These are phyloP conservation scores for Stylosanthes scabra DNA, from an alignment of 331 rosid species.

Conservation along the genomic window DNA sequence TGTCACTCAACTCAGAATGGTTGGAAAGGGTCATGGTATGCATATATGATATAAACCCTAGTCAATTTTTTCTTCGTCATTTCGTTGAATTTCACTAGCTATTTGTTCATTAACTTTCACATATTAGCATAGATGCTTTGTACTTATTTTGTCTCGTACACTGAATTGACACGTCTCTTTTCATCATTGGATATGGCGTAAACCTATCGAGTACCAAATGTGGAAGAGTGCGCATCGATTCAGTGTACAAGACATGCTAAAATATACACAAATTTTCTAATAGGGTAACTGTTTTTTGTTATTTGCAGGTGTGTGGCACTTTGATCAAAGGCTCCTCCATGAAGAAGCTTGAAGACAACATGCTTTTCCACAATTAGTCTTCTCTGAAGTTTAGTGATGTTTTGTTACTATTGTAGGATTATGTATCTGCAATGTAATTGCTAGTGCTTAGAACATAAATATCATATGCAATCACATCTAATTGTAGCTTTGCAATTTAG, in stretches of 20 bases:
- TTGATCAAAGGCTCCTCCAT: conserved; percentile 73
- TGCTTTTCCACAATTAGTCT: not conserved
- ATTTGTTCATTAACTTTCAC: not conserved
- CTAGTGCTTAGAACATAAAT: not conserved
- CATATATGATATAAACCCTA: no score
- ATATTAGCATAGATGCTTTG: not conserved
- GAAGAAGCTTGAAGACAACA: conserved; percentile 32
- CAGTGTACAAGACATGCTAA: no score
- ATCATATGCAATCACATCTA: not conserved
- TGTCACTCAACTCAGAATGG: conserved; percentile 80
- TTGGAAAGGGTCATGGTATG: conserved; percentile 94
- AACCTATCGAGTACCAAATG: no score
- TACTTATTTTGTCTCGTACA: no score
- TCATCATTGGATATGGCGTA: no score
- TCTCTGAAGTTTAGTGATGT: conserved; percentile 5
- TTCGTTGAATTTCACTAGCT: not conserved
- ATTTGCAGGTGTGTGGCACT: conserved; percentile 92
- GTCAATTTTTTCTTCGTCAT: not conserved
- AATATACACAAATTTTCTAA: not conserved
- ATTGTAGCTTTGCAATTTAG: conserved; percentile 27
- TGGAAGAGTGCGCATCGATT: no score
- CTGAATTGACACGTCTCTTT: no score
- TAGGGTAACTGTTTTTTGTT: conserved; percentile 21
- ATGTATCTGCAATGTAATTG: not conserved
- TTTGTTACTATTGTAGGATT: conserved; percentile 15